Percentiles rank a stretch among this genome's conserved stretches.
Evolutionary conservation across 345 rosid genomes (phyloP).

Genomic region (Clarkia xantiana): DNA sequence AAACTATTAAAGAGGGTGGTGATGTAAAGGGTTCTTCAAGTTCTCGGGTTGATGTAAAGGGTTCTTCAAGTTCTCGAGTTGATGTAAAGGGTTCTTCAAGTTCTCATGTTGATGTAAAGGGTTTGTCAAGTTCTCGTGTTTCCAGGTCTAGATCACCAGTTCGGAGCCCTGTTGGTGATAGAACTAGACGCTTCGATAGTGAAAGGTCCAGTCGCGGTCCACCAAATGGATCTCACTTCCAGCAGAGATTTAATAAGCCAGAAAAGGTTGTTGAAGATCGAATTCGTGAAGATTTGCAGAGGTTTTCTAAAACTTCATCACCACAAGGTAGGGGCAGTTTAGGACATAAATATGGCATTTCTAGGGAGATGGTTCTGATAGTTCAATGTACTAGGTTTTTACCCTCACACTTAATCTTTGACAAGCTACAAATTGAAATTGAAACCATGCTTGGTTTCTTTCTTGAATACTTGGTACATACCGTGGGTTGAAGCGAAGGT

Average conservation of each 20-base stretch:
- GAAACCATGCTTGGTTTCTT: slow-evolving; percentile 13
- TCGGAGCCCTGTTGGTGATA: slow-evolving; percentile 47
- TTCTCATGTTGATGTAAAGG: slow-evolving; percentile 50
- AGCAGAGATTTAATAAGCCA: slow-evolving; percentile 53
- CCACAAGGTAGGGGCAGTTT: slow-evolving; percentile 98
- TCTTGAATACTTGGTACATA: slow-evolving; percentile 28
- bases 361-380: slow-evolving; percentile 56
- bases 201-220: slow-evolving; percentile 42
- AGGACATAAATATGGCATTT: slow-evolving; percentile 53
- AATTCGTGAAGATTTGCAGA: slow-evolving; percentile 56
- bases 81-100: no score
- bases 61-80: slow-evolving; percentile 32
- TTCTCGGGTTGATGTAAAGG: slow-evolving; percentile 36
- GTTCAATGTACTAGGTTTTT: slow-evolving; percentile 28
- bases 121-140: slow-evolving; percentile 44
- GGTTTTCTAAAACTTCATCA: slow-evolving; percentile 65
- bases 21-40: slow-evolving; percentile 52
- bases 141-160: slow-evolving; percentile 89
- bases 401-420: slow-evolving; percentile 13
- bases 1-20: slow-evolving; percentile 57
- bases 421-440: slow-evolving; percentile 1
- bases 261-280: slow-evolving; percentile 58
- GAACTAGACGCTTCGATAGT: slow-evolving; percentile 48
- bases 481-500: slow-evolving; percentile 82
- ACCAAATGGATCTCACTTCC: slow-evolving; percentile 49